phyloP scores from a whole-genome alignment of 2,329 filamentous ascomycete species.

The Cordyceps cateniannulata region DNA sequence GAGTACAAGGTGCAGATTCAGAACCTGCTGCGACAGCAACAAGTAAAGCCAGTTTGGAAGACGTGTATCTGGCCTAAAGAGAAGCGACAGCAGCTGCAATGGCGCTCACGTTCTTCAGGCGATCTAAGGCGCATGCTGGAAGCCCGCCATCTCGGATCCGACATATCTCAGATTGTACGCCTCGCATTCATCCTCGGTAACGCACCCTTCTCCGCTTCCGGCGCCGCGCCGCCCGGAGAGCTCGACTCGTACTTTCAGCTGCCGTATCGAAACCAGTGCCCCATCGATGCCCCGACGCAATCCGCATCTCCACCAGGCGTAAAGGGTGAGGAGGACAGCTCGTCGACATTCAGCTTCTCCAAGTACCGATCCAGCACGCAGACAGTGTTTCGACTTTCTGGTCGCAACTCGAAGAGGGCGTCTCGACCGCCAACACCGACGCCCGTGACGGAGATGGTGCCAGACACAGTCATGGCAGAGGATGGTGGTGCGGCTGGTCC shows the following conservation, averaged over 20 bases:
- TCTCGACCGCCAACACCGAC: slow-evolving; percentile 30
- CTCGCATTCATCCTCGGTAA: slow-evolving; percentile 38
- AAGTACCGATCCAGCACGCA: slow-evolving; percentile 24
- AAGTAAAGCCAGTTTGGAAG: slow-evolving; percentile 39
- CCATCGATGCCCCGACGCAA: slow-evolving; percentile 27
- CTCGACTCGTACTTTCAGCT: slow-evolving; percentile 34
- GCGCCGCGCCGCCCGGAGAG: slow-evolving; percentile 31
- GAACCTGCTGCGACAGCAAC: slow-evolving; percentile 37
- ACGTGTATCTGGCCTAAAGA: slow-evolving; percentile 40
- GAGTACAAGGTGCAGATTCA: slow-evolving; percentile 38
- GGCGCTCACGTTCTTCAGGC: slow-evolving; percentile 35
- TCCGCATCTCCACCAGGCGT: slow-evolving; percentile 13
- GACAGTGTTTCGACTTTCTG: slow-evolving; percentile 26
- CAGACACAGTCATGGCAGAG: slow-evolving; percentile 28
- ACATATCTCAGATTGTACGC: slow-evolving; percentile 35
- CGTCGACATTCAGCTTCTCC: slow-evolving; percentile 22
- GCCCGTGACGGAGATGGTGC: slow-evolving; percentile 18
- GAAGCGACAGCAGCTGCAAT: slow-evolving; percentile 32
- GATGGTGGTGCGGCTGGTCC: slow-evolving; percentile 27
- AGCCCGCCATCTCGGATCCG: slow-evolving; percentile 34
- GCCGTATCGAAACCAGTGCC: slow-evolving; percentile 30
- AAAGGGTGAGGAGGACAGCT: slow-evolving; percentile 24
- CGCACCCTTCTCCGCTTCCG: slow-evolving; percentile 30
- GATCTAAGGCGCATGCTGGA: slow-evolving; percentile 40
- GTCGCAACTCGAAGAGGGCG: slow-evolving; percentile 29